phyloP scores from a whole-genome alignment of 148 eudicot species.

The Talinum fruticosum region DNA sequence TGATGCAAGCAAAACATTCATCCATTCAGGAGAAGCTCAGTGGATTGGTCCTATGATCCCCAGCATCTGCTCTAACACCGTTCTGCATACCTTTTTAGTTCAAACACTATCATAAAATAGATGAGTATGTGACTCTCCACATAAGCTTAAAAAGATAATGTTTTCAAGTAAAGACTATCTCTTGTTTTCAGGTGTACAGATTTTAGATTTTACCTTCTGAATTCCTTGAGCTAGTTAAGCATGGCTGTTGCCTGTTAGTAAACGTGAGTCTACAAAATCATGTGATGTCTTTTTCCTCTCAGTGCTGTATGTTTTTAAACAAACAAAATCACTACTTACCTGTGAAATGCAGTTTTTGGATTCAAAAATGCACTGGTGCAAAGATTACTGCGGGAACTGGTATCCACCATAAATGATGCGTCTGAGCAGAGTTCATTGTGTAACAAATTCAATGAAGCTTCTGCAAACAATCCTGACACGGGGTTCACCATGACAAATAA shows the following conservation, averaged over 20 bases:
- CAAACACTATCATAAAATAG: too few relatives aligned
- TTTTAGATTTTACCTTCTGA: background rate
- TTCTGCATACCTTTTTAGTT: too few relatives aligned
- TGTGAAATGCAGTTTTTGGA: conserved; percentile 79
- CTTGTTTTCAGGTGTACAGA: background rate
- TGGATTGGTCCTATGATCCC: too few relatives aligned
- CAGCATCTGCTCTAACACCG: too few relatives aligned
- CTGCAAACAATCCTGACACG: conserved; percentile 30
- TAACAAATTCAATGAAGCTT: conserved; percentile 34
- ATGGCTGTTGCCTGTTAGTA: background rate
- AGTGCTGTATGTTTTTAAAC: conserved; percentile 8
- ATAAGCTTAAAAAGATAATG: conserved; percentile 1
- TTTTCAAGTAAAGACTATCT: background rate
- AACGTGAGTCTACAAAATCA: background rate
- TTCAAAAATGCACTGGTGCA: conserved; percentile 82
- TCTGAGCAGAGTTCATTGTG: conserved; percentile 34
- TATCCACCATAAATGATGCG: conserved; percentile 53
- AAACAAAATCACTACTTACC: conserved; percentile 11
- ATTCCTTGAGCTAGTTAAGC: background rate
- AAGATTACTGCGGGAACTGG: conserved; percentile 83
- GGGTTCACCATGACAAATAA: conserved; percentile 23
- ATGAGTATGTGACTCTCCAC: too few relatives aligned
- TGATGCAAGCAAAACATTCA: too few relatives aligned
- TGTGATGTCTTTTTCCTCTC: conserved; percentile 2
- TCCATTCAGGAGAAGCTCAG: too few relatives aligned